Conservation (phyloP, 2,329 filamentous ascomycete genomes). For the Hypocreales sp. region DNA sequence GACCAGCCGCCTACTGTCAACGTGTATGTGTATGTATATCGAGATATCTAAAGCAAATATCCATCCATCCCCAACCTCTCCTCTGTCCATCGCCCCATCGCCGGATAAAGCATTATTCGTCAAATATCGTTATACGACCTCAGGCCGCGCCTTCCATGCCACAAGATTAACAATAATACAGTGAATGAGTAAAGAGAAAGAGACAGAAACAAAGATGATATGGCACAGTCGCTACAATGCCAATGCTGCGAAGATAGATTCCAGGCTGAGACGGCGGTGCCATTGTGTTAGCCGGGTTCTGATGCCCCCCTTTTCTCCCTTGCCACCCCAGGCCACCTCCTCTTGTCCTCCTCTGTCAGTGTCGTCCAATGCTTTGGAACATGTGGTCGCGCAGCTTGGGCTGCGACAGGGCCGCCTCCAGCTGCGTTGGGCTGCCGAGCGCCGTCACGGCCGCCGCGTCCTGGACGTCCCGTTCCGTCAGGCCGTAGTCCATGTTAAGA, state of each 20-base stretch:
- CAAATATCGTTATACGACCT: not conserved
- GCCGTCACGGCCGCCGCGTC: conserved; percentile 5
- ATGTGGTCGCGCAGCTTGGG: conserved; percentile 8
- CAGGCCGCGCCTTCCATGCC: not conserved
- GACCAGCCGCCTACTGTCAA: too few species aligned
- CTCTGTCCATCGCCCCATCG: not conserved
- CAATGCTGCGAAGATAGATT: too few species aligned
- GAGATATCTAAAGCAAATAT: not conserved
- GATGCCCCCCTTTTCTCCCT: not conserved
- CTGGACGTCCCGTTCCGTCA: conserved; percentile 7
- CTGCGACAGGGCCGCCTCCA: conserved; percentile 8
- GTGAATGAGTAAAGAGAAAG: not conserved
- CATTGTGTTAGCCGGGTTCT: too few species aligned
- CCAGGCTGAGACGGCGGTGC: too few species aligned
- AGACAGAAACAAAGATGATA: too few species aligned
- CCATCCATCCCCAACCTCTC: not conserved
- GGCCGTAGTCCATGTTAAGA: conserved; percentile 10
- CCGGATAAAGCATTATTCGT: not conserved
- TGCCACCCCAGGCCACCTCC: too few species aligned
- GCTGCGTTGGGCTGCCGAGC: conserved; percentile 7
- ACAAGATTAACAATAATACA: not conserved
- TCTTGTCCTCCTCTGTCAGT: not conserved
- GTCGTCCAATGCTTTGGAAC: conserved; percentile 9
- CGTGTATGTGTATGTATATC: too few species aligned
- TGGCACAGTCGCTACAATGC: too few species aligned